phyloP scores from a whole-genome alignment of 2,329 filamentous ascomycete genomes.

The Fusarium subglutinans region DNA sequence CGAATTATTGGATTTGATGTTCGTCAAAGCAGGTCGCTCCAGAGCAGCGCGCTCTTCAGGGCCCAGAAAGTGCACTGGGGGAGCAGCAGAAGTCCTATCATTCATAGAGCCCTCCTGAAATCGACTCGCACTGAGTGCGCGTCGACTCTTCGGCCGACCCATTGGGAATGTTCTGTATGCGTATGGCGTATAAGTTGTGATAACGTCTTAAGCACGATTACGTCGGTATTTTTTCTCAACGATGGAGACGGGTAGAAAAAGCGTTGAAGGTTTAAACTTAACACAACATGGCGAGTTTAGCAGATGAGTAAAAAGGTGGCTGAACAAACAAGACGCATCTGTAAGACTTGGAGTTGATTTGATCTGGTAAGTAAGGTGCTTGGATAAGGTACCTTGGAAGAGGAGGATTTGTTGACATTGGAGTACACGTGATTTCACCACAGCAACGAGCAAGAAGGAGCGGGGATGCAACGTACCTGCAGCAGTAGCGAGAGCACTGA shows the following conservation, averaged over 20 bases:
- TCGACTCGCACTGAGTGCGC: constrained; percentile 55
- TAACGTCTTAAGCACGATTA: constrained; percentile 18
- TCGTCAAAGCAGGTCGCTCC: constrained; percentile 40
- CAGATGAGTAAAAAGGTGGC: constrained; percentile 10
- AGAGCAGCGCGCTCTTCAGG: constrained; percentile 47
- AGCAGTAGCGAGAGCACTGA: constrained; percentile 30
- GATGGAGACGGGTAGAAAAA: constrained; percentile 2
- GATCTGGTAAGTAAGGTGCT: not conserved
- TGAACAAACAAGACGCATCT: constrained; percentile 22
- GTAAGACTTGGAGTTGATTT: not conserved
- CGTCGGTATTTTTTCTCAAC: not conserved
- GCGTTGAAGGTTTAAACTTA: constrained; percentile 11
- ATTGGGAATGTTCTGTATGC: constrained; percentile 29
- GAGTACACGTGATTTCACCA: constrained; percentile 47
- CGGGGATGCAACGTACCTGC: constrained; percentile 37
- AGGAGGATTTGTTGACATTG: constrained; percentile 41
- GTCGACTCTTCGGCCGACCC: constrained; percentile 47
- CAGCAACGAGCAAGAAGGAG: constrained; percentile 41
- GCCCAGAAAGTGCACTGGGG: constrained; percentile 73
- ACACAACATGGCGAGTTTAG: constrained; percentile 9
- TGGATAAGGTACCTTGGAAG: not conserved
- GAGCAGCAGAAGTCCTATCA: constrained; percentile 76
- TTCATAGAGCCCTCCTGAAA: constrained; percentile 89
- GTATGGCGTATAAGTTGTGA: constrained; percentile 18
- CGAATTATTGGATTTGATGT: constrained; percentile 16